Evolutionary conservation across 1,284 basidiomycete species (phyloP).

Genomic region (Marasmius fiardii): DNA sequence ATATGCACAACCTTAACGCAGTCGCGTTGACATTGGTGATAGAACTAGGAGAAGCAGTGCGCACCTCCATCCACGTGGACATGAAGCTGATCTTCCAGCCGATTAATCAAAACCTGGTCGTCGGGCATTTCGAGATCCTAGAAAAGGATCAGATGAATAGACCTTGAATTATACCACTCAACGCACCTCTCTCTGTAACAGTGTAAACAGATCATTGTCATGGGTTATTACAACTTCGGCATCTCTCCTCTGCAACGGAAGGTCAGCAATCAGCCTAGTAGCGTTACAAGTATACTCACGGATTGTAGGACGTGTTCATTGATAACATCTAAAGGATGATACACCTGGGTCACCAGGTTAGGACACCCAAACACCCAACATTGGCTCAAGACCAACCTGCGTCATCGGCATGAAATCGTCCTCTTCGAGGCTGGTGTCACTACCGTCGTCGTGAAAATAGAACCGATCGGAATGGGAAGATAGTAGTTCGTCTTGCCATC

Average conservation of each 20-base stretch:
- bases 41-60: background rate
- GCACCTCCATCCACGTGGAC: background rate
- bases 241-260: background rate
- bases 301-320: conserved; percentile 4
- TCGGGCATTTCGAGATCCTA: background rate
- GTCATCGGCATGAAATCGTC: background rate
- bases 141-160: background rate
- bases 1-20: background rate
- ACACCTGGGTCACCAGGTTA: background rate
- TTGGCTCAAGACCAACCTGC: background rate
- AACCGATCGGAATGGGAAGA: too few species aligned
- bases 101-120: background rate
- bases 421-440: background rate
- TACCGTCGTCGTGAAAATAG: too few species aligned
- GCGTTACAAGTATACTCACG: background rate
- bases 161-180: background rate
- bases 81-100: background rate
- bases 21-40: background rate
- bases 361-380: background rate
- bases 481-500: too few species aligned
- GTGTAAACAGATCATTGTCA: background rate
- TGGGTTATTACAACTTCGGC: background rate
- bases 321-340: conserved; percentile 4
- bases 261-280: background rate
- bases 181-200: background rate